Evolutionary conservation across 768 basidiomycete species (phyloP), one percentile per base, ranked within the genome.

Genomic region (Boletus rex-veris): DNA sequence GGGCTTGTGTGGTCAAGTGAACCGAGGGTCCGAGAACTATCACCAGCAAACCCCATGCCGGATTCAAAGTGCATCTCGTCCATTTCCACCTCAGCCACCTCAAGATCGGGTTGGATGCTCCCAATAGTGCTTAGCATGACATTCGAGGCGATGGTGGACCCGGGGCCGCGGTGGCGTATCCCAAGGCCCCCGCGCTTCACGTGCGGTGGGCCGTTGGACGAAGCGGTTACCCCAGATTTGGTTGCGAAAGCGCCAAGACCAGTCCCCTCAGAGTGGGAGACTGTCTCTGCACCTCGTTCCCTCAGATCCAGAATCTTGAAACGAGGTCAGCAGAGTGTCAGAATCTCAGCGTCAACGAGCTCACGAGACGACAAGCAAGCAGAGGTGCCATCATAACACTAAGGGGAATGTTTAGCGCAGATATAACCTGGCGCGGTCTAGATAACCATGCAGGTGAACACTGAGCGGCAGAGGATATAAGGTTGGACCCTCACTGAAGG

Each of bases 381-480:
- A 92, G 72, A 21, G 89, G 88, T 16, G 82, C 85, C 64, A 92
- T 77, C 88, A 91, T 90, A 16, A 91, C 87, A 62, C 88, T 90
- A 60, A 91, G 74, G 10, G 89, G 89, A 60, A 91, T 91, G 61
- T 88, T 88, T 64, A 91, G 84, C 16, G 89, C 89, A 21, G 88
- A 90, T 58, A 90, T 89, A 19, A 81, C 85, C 70, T 89, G 88
- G 52, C 85, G 86, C 46, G 88, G 88, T 74, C 88, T 90, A 39
- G 41, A 39, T 33, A 30, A 8, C 52, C 40, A 59, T 48, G 61
- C 40, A 33, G 48, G 60, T 58, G 46, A 58, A 46, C 26, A 57
- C 39, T 52, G 45, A 6, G 0, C 11, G 30, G 16, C 30, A 16
- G 37, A 15, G 26, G 40, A 24, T 6, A 30, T 14, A n/a, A 19